These are phyloP conservation scores for Solanum sitiens DNA, from an alignment of 257 asterid genomes.

Conservation along the genomic window DNA sequence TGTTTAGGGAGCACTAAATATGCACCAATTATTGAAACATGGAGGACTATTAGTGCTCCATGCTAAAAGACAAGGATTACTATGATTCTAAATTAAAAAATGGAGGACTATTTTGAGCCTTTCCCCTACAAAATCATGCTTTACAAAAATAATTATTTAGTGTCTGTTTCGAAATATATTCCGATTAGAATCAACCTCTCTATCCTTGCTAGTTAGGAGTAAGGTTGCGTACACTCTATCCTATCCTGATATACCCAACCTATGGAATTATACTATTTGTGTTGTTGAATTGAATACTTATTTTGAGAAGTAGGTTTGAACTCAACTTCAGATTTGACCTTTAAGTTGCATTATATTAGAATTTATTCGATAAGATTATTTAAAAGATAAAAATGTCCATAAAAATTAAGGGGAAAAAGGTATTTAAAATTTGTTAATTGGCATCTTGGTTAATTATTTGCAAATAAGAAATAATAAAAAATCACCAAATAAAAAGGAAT, in stretches of 20 bases:
- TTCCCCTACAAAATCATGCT: too few species aligned
- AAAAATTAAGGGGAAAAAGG: background rate
- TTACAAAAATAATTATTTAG: background rate
- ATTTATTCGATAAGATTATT: background rate
- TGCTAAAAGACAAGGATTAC: too few species aligned
- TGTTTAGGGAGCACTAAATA: too few species aligned
- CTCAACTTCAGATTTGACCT: background rate
- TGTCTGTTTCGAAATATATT: background rate
- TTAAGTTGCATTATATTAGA: background rate
- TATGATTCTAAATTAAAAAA: too few species aligned
- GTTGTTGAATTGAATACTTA: background rate
- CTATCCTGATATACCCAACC: background rate
- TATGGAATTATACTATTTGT: background rate
- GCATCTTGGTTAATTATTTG: background rate
- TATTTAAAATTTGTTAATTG: background rate
- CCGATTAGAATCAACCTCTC: background rate
- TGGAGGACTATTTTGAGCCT: too few species aligned
- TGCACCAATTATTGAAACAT: too few species aligned
- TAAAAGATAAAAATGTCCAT: background rate
- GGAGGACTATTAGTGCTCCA: too few species aligned
- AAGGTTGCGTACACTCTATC: background rate
- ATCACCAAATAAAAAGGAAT: background rate
- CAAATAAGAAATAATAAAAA: background rate
- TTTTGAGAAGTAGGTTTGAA: background rate
- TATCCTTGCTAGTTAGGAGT: background rate